Evolutionary conservation across 192 early-diverging fungal species (phyloP).

Genomic region (Gaertneriomyces semiglobifer): DNA sequence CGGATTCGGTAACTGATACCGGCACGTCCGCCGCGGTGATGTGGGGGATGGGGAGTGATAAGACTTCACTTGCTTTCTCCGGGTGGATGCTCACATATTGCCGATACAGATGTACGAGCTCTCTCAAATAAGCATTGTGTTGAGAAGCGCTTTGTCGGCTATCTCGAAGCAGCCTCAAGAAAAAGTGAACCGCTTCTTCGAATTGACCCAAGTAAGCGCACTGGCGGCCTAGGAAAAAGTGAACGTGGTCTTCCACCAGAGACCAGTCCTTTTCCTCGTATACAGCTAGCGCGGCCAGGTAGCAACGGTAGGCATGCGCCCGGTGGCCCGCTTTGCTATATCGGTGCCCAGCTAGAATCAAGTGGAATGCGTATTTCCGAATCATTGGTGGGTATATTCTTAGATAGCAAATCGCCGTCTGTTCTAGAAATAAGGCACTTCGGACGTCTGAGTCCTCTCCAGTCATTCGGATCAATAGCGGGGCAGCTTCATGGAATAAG

Average conservation of each 20-base stretch:
- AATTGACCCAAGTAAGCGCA: conserved; percentile 71
- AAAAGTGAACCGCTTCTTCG: conserved; percentile 72
- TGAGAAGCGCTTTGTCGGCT: conserved; percentile 62
- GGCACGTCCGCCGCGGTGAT: conserved; percentile 29
- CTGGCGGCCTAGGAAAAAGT: conserved; percentile 82
- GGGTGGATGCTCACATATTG: conserved; percentile 20
- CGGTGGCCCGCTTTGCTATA: conserved; percentile 75
- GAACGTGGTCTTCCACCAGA: conserved; percentile 82
- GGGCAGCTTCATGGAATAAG: conserved; percentile 67
- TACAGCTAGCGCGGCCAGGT: conserved; percentile 57
- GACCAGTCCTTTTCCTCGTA: conserved; percentile 65
- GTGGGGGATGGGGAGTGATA: conserved; percentile 60
- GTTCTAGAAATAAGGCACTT: conserved; percentile 80
- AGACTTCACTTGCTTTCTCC: conserved; percentile 43
- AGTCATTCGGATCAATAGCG: conserved; percentile 58
- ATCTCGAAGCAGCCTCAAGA: conserved; percentile 68
- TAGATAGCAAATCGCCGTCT: conserved; percentile 80
- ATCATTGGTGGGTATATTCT: conserved; percentile 61
- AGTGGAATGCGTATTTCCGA: conserved; percentile 86
- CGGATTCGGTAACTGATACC: conserved; percentile 33
- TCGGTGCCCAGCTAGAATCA: conserved; percentile 80
- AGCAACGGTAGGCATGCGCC: conserved; percentile 75
- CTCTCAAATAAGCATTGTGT: conserved; percentile 67
- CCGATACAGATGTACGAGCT: conserved; percentile 73
- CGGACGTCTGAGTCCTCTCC: conserved; percentile 77